Conservation (phyloP, 2,329 filamentous ascomycete genomes). For the Xylaria multiplex region DNA sequence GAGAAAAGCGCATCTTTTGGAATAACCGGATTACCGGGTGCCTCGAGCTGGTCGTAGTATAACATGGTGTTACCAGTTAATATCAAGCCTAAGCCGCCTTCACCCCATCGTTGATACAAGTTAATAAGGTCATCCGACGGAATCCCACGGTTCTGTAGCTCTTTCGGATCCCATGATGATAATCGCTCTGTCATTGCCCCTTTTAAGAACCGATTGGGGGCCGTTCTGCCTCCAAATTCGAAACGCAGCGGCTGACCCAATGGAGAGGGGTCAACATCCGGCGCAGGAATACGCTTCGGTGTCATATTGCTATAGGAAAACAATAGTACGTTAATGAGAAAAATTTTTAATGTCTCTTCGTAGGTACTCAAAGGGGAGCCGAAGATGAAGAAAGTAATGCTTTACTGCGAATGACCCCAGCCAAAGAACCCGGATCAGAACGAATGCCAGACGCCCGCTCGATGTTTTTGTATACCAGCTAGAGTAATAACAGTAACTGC, state of each 20-base stretch:
- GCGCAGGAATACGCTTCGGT: constrained; percentile 13
- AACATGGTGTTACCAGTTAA: constrained; percentile 70
- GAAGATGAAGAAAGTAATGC: background rate
- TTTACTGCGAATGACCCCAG: background rate
- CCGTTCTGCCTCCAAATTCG: constrained; percentile 59
- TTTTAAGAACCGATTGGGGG: constrained; percentile 68
- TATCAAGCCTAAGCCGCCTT: constrained; percentile 62
- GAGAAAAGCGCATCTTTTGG: constrained; percentile 57
- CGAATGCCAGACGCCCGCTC: background rate
- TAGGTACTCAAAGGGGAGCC: background rate
- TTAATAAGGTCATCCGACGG: constrained; percentile 51
- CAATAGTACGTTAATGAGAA: background rate
- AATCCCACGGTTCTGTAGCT: constrained; percentile 55
- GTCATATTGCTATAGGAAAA: constrained; percentile 10
- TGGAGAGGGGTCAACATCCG: constrained; percentile 26
- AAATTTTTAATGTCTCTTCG: background rate
- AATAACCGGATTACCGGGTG: constrained; percentile 65
- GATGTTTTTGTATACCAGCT: background rate
- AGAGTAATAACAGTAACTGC: background rate
- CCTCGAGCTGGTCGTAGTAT: constrained; percentile 64
- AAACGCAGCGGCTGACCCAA: constrained; percentile 44
- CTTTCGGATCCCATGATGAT: constrained; percentile 65
- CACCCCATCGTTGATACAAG: constrained; percentile 67
- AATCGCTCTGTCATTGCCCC: constrained; percentile 69
- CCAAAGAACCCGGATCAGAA: background rate